Conservation (phyloP, 2,329 filamentous ascomycete genomes). For the Chrysosphaeria jannelii region DNA sequence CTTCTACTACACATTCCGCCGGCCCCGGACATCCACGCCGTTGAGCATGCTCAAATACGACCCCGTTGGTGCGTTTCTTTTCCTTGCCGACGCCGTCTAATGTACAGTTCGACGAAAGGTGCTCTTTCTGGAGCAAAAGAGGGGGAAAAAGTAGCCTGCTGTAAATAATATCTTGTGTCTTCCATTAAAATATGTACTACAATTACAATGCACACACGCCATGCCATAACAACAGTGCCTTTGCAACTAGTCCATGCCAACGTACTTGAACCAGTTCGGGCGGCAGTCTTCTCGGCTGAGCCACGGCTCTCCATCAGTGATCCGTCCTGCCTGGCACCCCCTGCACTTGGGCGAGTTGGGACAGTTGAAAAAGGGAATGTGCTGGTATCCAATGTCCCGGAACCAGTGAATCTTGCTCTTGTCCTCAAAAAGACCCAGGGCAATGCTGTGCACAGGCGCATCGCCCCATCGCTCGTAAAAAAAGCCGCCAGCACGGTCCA, state of each 20-base stretch:
- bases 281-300: constrained; percentile 78
- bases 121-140: constrained; percentile 79
- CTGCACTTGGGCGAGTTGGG: constrained; percentile 78
- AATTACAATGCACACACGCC: not conserved
- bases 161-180: no score
- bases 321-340: constrained; percentile 46
- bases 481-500: constrained; percentile 80
- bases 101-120: constrained; percentile 67
- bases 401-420: constrained; percentile 88
- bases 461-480: constrained; percentile 25
- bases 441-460: constrained; percentile 87
- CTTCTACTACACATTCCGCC: constrained; percentile 76
- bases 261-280: constrained; percentile 91
- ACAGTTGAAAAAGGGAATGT: constrained; percentile 96
- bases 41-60: constrained; percentile 98
- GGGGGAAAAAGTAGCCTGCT: constrained; percentile 9
- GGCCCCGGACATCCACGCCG: constrained; percentile 52
- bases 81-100: no score
- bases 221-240: not conserved
- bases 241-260: constrained; percentile 59
- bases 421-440: constrained; percentile 75
- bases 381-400: constrained; percentile 95
- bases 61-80: constrained; percentile 40
- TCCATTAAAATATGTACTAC: no score
- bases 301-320: constrained; percentile 69